These are phyloP conservation scores for Polyporus tsugae DNA, from an alignment of 1,284 basidiomycete genomes.

Conservation along the genomic window DNA sequence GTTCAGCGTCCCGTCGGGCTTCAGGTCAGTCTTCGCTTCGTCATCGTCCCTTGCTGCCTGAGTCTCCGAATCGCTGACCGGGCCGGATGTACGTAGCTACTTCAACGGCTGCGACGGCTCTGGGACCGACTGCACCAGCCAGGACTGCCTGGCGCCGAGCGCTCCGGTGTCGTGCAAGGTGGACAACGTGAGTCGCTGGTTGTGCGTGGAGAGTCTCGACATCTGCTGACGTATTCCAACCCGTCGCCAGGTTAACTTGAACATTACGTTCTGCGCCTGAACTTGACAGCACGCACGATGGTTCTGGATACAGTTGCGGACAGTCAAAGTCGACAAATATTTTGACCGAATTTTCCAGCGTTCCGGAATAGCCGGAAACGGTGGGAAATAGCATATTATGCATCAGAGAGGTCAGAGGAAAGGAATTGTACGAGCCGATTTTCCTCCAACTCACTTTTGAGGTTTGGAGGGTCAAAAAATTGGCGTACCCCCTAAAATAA, in stretches of 20 bases:
- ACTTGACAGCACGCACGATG: not conserved
- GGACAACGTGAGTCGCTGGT: conserved; percentile 34
- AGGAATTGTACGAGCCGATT: too few relatives aligned
- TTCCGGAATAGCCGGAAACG: too few relatives aligned
- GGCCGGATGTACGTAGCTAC: conserved; percentile 29
- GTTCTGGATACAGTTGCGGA: too few relatives aligned
- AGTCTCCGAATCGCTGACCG: not conserved
- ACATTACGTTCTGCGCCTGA: not conserved
- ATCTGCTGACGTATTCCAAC: not conserved
- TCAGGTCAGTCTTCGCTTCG: conserved; percentile 32
- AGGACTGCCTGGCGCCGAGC: conserved; percentile 43
- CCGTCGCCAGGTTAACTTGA: not conserved
- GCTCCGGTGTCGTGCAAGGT: conserved; percentile 51
- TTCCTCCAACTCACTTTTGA: too few relatives aligned
- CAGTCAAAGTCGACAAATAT: too few relatives aligned
- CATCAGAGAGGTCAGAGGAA: too few relatives aligned
- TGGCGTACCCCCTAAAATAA: too few relatives aligned
- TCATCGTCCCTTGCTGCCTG: not conserved
- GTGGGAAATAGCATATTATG: too few relatives aligned
- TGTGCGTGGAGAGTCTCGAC: not conserved
- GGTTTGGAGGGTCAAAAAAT: too few relatives aligned
- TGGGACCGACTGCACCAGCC: conserved; percentile 34
- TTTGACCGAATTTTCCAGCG: too few relatives aligned
- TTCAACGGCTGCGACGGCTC: conserved; percentile 43
- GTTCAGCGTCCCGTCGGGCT: conserved; percentile 43